phyloP scores from a whole-genome alignment of 2,329 filamentous ascomycete genomes.

The Volutella citrinella region DNA sequence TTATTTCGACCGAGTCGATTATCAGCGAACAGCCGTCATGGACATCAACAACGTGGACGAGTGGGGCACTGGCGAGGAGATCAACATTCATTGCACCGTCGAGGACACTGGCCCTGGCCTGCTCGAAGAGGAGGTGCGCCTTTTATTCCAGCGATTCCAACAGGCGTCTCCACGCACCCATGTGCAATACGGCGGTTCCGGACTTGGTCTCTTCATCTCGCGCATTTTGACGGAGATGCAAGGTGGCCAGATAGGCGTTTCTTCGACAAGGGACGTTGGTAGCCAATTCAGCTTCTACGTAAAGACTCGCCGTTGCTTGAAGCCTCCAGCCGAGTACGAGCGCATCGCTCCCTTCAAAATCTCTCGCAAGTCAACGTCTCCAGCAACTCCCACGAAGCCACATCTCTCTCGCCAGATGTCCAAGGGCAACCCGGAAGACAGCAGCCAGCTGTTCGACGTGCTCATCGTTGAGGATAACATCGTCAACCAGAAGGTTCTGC shows the following conservation, averaged over 20 bases:
- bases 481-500: constrained; percentile 63
- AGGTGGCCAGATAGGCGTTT: constrained; percentile 73
- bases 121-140: constrained; percentile 60
- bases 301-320: constrained; percentile 57
- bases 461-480: constrained; percentile 68
- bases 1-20: constrained; percentile 47
- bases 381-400: constrained; percentile 13
- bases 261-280: constrained; percentile 63
- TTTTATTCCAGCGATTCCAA: constrained; percentile 66
- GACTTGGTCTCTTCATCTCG: constrained; percentile 72
- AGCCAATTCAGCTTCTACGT: constrained; percentile 78
- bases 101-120: constrained; percentile 69
- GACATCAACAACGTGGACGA: constrained; percentile 54
- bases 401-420: constrained; percentile 17
- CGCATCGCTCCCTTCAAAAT: constrained; percentile 34
- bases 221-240: constrained; percentile 73
- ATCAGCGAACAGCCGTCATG: constrained; percentile 30
- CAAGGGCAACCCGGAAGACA: constrained; percentile 11
- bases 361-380: constrained; percentile 26
- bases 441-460: constrained; percentile 45
- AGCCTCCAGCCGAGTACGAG: constrained; percentile 37
- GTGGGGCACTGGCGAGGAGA: constrained; percentile 69
- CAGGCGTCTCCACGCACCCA: constrained; percentile 68
- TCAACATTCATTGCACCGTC: constrained; percentile 72
- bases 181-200: constrained; percentile 69